Conservation (phyloP, 345 rosid species). For the Excoecaria cochinchinensis region DNA sequence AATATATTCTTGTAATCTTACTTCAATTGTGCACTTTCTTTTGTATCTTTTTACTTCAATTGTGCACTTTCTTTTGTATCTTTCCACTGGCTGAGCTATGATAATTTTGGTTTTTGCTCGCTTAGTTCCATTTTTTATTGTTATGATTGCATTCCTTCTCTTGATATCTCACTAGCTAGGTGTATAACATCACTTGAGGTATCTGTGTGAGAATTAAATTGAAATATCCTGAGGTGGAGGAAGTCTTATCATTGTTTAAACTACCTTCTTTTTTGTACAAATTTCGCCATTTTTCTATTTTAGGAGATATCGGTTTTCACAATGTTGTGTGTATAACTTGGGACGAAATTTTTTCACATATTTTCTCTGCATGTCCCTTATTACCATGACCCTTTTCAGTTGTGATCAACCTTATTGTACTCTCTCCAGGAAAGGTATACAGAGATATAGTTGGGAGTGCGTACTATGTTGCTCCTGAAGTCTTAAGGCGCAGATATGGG, state of each 20-base stretch:
- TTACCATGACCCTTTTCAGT: not conserved
- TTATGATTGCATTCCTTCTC: not conserved
- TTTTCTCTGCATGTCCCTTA: not conserved
- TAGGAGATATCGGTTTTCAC: no score
- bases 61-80: not conserved
- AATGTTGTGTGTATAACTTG: not conserved
- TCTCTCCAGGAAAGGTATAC: conserved; percentile 24
- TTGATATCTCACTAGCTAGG: no score
- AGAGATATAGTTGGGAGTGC: conserved; percentile 34
- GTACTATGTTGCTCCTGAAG: conserved; percentile 33
- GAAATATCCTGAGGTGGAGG: not conserved
- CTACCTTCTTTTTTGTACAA: not conserved
- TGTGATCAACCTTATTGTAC: not conserved
- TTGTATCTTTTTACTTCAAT: not conserved
- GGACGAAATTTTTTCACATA: not conserved
- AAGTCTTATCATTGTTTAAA: not conserved
- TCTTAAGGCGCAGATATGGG: conserved; percentile 30
- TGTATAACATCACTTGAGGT: not conserved
- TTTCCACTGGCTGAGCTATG: no score
- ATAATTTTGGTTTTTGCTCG: not conserved
- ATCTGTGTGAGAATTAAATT: not conserved
- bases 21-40: not conserved
- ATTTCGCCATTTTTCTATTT: not conserved
- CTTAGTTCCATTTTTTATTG: not conserved
- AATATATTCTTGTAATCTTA: not conserved